Percentiles rank a stretch among this genome's conserved stretches.
These are phyloP conservation scores for Aspergillus taichungensis DNA, from an alignment of 495 filamentous ascomycete genomes.

Conservation along the genomic window DNA sequence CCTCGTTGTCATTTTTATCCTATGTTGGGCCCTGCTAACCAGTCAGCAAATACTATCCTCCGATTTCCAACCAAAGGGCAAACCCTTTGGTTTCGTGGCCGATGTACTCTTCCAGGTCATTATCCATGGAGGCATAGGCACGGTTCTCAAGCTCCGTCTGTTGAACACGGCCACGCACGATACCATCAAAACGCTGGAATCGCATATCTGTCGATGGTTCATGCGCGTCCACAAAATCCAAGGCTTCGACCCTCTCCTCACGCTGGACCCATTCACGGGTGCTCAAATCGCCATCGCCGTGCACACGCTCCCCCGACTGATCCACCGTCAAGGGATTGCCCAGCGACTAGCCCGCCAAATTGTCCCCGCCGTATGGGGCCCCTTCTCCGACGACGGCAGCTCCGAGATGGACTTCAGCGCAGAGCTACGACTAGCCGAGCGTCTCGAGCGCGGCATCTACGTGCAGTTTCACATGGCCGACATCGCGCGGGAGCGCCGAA, in stretches of 20 bases:
- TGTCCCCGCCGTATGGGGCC: slow-evolving; percentile 21
- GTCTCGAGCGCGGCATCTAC: slow-evolving; percentile 18
- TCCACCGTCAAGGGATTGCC: slow-evolving; percentile 16
- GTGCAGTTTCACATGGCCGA: slow-evolving; percentile 26
- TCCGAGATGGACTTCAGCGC: slow-evolving; percentile 20
- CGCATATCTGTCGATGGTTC: slow-evolving; percentile 20
- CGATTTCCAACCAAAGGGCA: slow-evolving; percentile 2
- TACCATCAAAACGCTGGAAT: slow-evolving; percentile 18
- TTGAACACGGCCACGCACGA: slow-evolving; percentile 21
- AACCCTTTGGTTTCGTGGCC: slow-evolving; percentile 16
- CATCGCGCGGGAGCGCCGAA: slow-evolving; percentile 12
- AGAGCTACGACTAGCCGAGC: slow-evolving; percentile 16
- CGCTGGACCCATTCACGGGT: slow-evolving; percentile 16
- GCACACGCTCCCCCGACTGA: slow-evolving; percentile 14
- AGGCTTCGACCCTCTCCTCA: slow-evolving; percentile 16
- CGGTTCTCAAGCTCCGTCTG: slow-evolving; percentile 14
- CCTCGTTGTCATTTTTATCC: too few species aligned
- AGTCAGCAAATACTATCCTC: slow-evolving; percentile 2
- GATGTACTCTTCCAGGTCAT: slow-evolving; percentile 27
- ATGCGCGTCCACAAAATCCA: slow-evolving; percentile 15
- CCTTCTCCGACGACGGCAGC: slow-evolving; percentile 16
- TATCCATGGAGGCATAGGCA: slow-evolving; percentile 15
- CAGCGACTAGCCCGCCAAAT: slow-evolving; percentile 14
- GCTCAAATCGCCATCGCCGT: slow-evolving; percentile 13
- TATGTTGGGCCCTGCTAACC: too few species aligned